Evolutionary conservation across 441 rosid species (phyloP).

Genomic region (Adansonia madagascariensis): DNA sequence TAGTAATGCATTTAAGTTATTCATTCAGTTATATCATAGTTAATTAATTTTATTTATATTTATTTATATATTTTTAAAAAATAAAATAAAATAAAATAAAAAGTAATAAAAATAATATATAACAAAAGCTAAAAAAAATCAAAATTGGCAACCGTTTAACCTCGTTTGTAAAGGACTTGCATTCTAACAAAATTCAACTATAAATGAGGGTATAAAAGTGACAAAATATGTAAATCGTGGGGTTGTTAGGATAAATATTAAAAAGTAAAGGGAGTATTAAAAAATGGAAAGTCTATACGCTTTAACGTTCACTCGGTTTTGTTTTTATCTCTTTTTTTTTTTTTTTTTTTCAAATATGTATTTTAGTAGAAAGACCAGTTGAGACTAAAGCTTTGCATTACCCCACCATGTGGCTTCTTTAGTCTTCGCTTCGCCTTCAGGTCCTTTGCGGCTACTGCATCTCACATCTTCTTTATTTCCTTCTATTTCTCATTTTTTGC

Average conservation of each 20-base stretch:
- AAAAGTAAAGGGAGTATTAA: slow-evolving; percentile 12
- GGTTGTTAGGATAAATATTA: not conserved
- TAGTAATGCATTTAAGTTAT: too few relatives aligned
- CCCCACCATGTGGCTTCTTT: slow-evolving; percentile 22
- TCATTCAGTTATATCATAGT: too few relatives aligned
- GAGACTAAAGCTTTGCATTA: not conserved
- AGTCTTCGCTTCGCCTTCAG: slow-evolving; percentile 49
- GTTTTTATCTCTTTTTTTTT: not conserved
- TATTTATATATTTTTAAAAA: not conserved
- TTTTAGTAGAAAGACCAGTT: not conserved
- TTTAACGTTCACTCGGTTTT: slow-evolving; percentile 46
- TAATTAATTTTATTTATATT: too few relatives aligned
- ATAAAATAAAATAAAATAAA: not conserved
- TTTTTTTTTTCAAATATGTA: not conserved
- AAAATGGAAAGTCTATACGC: slow-evolving; percentile 7
- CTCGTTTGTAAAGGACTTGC: not conserved
- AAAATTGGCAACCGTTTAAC: not conserved
- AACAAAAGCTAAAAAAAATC: not conserved
- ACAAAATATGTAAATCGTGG: not conserved
- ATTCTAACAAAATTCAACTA: not conserved
- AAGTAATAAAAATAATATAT: not conserved
- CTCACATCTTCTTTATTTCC: slow-evolving; percentile 28
- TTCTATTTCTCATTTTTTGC: slow-evolving; percentile 22
- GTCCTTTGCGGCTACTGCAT: slow-evolving; percentile 24
- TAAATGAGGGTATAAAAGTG: not conserved